Evolutionary conservation across 2,329 filamentous ascomycete species (phyloP), one percentile per base, ranked within the genome.

Genomic region (Phialophora chinensis): DNA sequence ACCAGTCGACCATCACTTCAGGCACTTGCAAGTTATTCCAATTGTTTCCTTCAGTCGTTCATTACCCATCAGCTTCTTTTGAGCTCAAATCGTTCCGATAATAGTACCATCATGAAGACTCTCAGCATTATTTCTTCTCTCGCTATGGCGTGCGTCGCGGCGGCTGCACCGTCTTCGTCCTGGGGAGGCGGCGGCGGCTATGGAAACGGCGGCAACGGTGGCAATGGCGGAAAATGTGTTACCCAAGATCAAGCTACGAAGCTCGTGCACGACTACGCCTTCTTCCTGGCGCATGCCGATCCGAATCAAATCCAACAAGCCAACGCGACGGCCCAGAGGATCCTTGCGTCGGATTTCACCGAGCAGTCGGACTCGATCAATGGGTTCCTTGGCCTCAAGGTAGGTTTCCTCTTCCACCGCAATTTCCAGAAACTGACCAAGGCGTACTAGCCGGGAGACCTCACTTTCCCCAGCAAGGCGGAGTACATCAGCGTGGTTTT

Each of bases 301-400:
- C 31, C 59, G n/a, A 61, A 31, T 23, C 59, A 61, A 20, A 11
- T 61, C 29, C 27, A 31, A 42, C 44, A 61, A 42, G 59, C 59
- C 47, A 61, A 61, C 29, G 59, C 59, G 7, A 61, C 59, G 6
- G 59, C 59, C 10, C 59, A 61, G 33, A 61, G 20, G 23, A 61
- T 61, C 59, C 44, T 61, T 25, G 27, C 59, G 4, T 7, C 29
- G 29, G 59, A 61, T 50, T 61, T 61, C 31, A 61, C 59, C 20
- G 47, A 61, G 49, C 59, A 61, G 25, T 61, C 59, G 11, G 59
- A 61, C 59, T 61, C 59, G 31, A 61, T 61, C 59, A 61, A 61
- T 17, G 59, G 59, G 2, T 61, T 61, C 59, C 47, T 52, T 6
- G 59, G 59, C 47, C 44, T 61, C 49, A 33, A 33, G 44, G 59